Conservation (phyloP, 139 green algal genomes). For the Ettlia oleoabundans region DNA sequence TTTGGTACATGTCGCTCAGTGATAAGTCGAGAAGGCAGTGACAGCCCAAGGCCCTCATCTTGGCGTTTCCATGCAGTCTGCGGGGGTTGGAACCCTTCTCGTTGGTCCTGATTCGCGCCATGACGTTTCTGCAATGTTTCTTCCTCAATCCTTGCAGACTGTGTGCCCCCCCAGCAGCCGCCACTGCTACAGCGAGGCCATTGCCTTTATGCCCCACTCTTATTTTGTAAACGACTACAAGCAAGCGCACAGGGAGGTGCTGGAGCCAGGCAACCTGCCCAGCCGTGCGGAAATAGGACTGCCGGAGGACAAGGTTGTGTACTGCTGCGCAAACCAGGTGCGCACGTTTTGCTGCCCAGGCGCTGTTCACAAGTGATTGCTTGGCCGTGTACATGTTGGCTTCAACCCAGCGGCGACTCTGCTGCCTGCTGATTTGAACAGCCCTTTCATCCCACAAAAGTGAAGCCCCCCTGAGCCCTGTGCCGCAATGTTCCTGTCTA, state of each 20-base stretch:
- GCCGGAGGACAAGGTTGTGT: constrained; percentile 83
- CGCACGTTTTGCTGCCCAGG: too few relatives aligned
- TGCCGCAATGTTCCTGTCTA: too few relatives aligned
- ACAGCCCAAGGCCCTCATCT: too few relatives aligned
- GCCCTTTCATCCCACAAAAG: too few relatives aligned
- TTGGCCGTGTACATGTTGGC: background rate
- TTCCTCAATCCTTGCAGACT: background rate
- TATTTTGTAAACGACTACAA: constrained; percentile 98
- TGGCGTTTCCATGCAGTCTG: too few relatives aligned
- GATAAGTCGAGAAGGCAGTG: too few relatives aligned
- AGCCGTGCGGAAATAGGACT: constrained; percentile 67
- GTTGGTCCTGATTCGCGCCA: too few relatives aligned
- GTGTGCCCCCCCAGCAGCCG: constrained; percentile 59
- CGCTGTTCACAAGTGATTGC: too few relatives aligned
- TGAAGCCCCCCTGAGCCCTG: background rate
- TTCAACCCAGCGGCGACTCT: too few relatives aligned
- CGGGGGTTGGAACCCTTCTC: too few relatives aligned
- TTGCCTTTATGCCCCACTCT: constrained; percentile 89
- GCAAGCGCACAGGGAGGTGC: constrained; percentile 62
- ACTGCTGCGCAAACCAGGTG: constrained; percentile 83
- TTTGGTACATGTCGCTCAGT: too few relatives aligned
- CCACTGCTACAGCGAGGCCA: constrained; percentile 84
- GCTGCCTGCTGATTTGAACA: too few relatives aligned
- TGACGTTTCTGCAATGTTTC: background rate
- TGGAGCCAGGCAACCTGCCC: constrained; percentile 52